Percentiles rank a stretch among this genome's conserved stretches.
Evolutionary conservation across 495 filamentous ascomycete genomes (phyloP).

Genomic region (Annulohypoxylon maeteangense): DNA sequence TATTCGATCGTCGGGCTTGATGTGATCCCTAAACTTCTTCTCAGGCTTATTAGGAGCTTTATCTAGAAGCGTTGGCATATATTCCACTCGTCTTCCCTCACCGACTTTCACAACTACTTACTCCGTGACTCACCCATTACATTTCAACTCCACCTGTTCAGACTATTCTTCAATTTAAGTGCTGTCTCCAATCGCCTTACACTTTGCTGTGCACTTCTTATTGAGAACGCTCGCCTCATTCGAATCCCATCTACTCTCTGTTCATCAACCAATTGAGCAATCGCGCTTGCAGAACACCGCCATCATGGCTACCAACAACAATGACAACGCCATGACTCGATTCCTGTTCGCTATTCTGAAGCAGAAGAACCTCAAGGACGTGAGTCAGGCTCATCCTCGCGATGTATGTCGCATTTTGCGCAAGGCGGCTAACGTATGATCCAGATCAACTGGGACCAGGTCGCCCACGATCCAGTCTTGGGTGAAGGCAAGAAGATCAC

Average conservation of each 20-base stretch:
- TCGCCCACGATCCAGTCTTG: constrained; percentile 65
- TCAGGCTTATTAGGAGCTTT: constrained; percentile 43
- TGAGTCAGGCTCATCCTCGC: constrained; percentile 51
- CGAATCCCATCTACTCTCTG: constrained; percentile 5
- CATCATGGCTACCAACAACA: constrained; percentile 59
- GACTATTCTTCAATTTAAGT: constrained; percentile 32
- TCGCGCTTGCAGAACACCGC: constrained; percentile 8
- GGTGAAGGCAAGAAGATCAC: constrained; percentile 69
- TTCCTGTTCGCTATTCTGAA: constrained; percentile 81
- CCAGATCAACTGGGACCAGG: constrained; percentile 79
- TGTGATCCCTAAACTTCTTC: constrained; percentile 45
- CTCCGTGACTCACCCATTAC: constrained; percentile 51
- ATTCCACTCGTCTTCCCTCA: constrained; percentile 52
- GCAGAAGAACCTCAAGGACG: constrained; percentile 78
- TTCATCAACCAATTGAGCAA: constrained; percentile 20
- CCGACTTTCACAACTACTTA: constrained; percentile 49
- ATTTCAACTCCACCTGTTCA: constrained; percentile 45
- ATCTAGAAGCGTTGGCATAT: constrained; percentile 44
- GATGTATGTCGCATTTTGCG: background rate
- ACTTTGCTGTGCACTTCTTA: constrained; percentile 46
- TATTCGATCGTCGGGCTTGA: constrained; percentile 36
- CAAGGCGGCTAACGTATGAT: constrained; percentile 9
- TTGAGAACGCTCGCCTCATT: constrained; percentile 36
- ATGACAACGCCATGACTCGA: constrained; percentile 63
- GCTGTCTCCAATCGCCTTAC: constrained; percentile 28